phyloP scores from a whole-genome alignment of 306 rosid genomes.

The Citrullus colocynthis region DNA sequence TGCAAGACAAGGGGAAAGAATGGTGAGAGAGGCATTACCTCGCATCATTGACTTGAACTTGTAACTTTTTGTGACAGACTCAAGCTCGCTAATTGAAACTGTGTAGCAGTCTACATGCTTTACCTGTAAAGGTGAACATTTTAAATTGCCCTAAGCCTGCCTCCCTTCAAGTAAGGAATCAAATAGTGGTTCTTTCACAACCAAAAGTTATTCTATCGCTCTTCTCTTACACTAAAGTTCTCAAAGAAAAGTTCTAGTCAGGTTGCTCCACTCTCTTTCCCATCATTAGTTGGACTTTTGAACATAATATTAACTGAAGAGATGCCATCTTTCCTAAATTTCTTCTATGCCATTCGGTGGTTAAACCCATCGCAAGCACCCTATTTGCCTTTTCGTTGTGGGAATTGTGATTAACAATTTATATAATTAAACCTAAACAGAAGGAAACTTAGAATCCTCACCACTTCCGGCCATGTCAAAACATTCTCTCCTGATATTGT shows the following conservation, averaged over 20 bases:
- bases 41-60: conserved; percentile 96
- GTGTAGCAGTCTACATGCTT: conserved; percentile 72
- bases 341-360: not conserved
- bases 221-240: not conserved
- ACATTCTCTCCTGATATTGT: conserved; percentile 87
- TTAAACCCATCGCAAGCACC: not conserved
- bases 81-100: conserved; percentile 56
- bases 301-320: not conserved
- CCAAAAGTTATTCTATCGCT: not conserved
- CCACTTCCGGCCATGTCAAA: conserved; percentile 96
- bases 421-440: not conserved
- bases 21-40: conserved; percentile 42
- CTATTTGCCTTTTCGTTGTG: not conserved
- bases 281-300: not conserved
- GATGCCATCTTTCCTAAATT: not conserved
- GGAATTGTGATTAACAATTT: not conserved
- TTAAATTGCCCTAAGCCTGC: not conserved
- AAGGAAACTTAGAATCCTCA: conserved; percentile 22
- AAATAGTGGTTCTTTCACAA: not conserved
- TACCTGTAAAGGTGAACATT: conserved; percentile 33
- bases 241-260: not conserved
- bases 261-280: not conserved
- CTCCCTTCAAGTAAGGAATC: not conserved
- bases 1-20: not conserved
- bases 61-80: conserved; percentile 55